Base-by-base conservation (phyloP, 2,329 filamentous ascomycete species). In the Microthyrium microscopicum region DNA sequence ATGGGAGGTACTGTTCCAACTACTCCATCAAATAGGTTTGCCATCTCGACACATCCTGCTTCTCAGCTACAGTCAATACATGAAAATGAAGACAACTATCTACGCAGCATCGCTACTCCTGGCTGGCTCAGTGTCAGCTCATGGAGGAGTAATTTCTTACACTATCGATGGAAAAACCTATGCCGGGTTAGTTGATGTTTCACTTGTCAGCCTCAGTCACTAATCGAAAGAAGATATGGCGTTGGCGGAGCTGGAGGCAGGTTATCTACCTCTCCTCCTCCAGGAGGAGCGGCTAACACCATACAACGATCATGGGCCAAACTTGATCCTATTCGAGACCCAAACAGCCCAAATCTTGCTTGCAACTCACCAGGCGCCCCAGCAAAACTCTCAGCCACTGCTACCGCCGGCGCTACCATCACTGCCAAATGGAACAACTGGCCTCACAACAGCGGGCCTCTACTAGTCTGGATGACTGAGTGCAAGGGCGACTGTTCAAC, bases 71-170 rank as follows among this genome's bases (percentile, higher is more conserved):
- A n/a, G n/a, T n/a, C n/a, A n/a, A n/a, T n/a, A n/a, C n/a, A n/a
- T n/a, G n/a, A n/a, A n/a, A n/a, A n/a, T n/a, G n/a, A n/a, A n/a
- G n/a, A n/a, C n/a, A n/a, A n/a, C n/a, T n/a, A 13, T 21, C 11
- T 6, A 25, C 20, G 34, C 29, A 5, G 17, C 29, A 16, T 13
- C 21, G 4, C 5, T 31, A 4, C 20, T 36, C 5, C 20, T 36
- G 7, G 29, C 27, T n/a, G n/a, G n/a, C 15, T 25, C 34, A n/a
- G 20, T 31, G 18, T 12, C 27, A 20, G 34, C 34, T 18, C 34
- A 36, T 17, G 34, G 34, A n/a, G 34, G 34, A 13, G 34, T 36
- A 4, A 33, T 26, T 5, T 19, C 12, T 11, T 36, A 36, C 28
- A 33, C 9, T 11, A 36, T 36, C 20, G 34, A 33, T 5, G 28